Evolutionary conservation across 2,329 filamentous ascomycete species (phyloP).

Genomic region (Pestalotiopsis sp.): DNA sequence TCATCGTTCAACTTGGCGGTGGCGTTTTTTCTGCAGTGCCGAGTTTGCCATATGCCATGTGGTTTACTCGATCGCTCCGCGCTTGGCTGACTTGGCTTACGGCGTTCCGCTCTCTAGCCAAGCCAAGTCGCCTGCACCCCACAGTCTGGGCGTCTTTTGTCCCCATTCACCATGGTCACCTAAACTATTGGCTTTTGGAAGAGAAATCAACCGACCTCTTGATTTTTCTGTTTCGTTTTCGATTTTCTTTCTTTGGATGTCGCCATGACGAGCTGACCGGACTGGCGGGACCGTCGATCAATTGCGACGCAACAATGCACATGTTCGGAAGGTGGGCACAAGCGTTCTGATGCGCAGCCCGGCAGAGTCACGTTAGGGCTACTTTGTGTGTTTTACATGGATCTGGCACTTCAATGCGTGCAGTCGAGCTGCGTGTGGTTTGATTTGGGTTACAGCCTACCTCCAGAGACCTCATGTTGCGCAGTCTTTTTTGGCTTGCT

Average conservation of each 20-base stretch:
- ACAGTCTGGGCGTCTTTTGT: neutral
- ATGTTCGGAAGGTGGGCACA: neutral
- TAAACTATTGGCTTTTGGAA: neutral
- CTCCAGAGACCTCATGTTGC: too few relatives aligned
- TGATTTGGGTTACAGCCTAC: neutral
- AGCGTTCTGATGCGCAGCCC: too few relatives aligned
- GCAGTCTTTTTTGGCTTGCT: neutral
- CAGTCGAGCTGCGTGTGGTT: too few relatives aligned
- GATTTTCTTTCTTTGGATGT: neutral
- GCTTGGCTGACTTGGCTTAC: conserved; percentile 2
- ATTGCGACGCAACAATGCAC: neutral
- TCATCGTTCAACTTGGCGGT: neutral
- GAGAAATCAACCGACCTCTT: neutral
- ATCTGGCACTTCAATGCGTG: too few relatives aligned
- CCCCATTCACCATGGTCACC: neutral
- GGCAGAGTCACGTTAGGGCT: too few relatives aligned
- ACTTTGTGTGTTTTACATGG: too few relatives aligned
- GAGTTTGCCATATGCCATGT: neutral
- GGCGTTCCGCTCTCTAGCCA: neutral
- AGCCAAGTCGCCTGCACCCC: neutral
- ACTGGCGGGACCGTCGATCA: neutral
- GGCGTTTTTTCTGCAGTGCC: conserved; percentile 3
- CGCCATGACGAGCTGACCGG: neutral
- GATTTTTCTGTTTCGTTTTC: neutral
- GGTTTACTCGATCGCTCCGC: neutral